These are phyloP conservation scores for Gyrodon lividus DNA, from an alignment of 768 basidiomycete species.

Conservation along the genomic window DNA sequence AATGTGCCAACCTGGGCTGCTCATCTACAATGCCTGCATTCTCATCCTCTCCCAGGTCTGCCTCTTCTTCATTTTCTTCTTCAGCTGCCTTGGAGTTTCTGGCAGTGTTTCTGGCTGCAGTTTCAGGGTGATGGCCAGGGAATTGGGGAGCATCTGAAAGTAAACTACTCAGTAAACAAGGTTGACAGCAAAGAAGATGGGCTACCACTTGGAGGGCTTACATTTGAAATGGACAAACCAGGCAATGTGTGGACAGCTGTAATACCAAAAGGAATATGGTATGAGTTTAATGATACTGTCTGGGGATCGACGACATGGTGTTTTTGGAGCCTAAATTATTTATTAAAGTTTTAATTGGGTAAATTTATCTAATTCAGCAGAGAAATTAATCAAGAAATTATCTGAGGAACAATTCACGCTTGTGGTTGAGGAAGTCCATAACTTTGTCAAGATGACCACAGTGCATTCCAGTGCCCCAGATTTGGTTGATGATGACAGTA, in stretches of 20 bases:
- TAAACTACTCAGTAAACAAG: not conserved
- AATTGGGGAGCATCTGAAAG: not conserved
- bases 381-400: conserved; percentile 2
- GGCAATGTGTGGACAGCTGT: too few species aligned
- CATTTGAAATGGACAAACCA: too few species aligned
- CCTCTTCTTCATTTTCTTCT: conserved; percentile 30
- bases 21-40: conserved; percentile 23
- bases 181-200: not conserved
- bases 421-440: not conserved
- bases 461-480: too few species aligned
- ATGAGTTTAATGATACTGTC: too few species aligned
- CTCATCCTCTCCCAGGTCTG: conserved; percentile 4
- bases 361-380: too few species aligned
- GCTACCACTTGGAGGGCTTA: not conserved
- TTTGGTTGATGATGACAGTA: not conserved
- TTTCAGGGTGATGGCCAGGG: not conserved
- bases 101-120: not conserved
- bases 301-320: conserved; percentile 7
- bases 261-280: too few species aligned
- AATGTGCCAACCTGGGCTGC: conserved; percentile 10
- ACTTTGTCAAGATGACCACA: not conserved
- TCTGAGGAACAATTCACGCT: conserved; percentile 4
- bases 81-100: conserved; percentile 5
- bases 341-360: too few species aligned
- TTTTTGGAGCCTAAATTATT: too few species aligned